phyloP scores from a whole-genome alignment of 305 asterid genomes.

The Solanum hybrid region DNA sequence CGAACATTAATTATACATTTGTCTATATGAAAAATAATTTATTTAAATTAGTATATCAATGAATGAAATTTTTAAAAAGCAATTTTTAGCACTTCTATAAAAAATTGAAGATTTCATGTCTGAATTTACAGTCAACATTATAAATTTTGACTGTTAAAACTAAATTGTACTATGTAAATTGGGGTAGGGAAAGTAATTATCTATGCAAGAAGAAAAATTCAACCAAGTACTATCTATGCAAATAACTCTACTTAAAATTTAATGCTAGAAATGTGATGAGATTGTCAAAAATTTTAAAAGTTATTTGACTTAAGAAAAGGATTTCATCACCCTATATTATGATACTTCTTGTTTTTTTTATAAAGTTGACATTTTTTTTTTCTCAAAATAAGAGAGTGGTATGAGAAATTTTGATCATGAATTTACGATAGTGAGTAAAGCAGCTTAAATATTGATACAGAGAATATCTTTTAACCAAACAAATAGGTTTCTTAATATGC shows the following conservation, averaged over 20 bases:
- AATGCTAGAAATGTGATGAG: background rate
- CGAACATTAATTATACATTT: background rate
- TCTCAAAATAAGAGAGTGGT: background rate
- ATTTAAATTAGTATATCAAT: too few relatives aligned
- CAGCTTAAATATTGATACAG: background rate
- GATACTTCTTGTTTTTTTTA: background rate
- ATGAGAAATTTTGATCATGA: background rate
- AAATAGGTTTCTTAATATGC: too few relatives aligned
- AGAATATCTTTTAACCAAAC: too few relatives aligned
- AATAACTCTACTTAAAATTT: background rate
- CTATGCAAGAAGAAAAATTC: background rate
- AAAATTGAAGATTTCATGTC: background rate
- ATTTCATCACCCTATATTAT: too few relatives aligned
- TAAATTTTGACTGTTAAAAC: background rate
- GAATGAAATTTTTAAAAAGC: background rate
- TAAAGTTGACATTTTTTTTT: too few relatives aligned
- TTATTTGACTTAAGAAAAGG: background rate
- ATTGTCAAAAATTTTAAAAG: background rate
- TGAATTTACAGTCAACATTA: background rate
- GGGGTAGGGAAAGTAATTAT: background rate
- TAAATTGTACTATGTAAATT: background rate
- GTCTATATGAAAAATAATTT: background rate
- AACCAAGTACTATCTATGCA: background rate
- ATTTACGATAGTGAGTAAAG: background rate
- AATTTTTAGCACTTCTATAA: background rate